Evolutionary conservation across 805 yeast genomes (phyloP).

Genomic region (Candida loeiensis): DNA sequence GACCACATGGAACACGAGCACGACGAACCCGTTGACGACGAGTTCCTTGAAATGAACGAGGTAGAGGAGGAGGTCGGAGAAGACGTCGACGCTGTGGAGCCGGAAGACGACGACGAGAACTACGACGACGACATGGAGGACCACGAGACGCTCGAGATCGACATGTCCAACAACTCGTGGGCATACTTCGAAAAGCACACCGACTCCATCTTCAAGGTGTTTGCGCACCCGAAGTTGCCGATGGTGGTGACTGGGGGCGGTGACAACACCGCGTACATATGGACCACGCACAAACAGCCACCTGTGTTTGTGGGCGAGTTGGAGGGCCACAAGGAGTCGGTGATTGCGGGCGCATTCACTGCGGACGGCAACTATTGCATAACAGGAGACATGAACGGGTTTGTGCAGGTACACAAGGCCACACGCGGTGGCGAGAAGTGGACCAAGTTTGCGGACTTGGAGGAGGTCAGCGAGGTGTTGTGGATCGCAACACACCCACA

Average conservation of each 20-base stretch:
- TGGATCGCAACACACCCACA: conserved; percentile 82
- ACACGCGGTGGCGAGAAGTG: conserved; percentile 79
- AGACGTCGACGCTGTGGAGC: conserved; percentile 25
- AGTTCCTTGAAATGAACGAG: conserved; percentile 26
- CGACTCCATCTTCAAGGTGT: conserved; percentile 82
- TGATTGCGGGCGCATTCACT: conserved; percentile 79
- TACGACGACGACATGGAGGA: conserved; percentile 40
- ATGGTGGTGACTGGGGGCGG: conserved; percentile 93
- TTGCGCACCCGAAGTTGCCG: conserved; percentile 81
- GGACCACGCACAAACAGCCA: conserved; percentile 90
- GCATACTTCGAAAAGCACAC: conserved; percentile 85
- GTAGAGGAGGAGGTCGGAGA: conserved; percentile 33
- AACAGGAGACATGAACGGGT: conserved; percentile 95
- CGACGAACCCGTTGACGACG: conserved; percentile 20
- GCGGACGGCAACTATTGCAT: conserved; percentile 75
- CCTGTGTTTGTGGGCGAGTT: conserved; percentile 76
- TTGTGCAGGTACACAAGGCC: conserved; percentile 67
- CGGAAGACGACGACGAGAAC: conserved; percentile 34
- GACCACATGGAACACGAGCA: conserved; percentile 14
- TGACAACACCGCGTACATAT: conserved; percentile 81
- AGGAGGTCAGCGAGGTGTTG: conserved; percentile 86
- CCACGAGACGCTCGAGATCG: conserved; percentile 65
- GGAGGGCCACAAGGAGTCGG: conserved; percentile 83
- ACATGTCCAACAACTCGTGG: conserved; percentile 84
- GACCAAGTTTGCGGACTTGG: conserved; percentile 64